phyloP scores from a whole-genome alignment of 2,329 filamentous ascomycete species.

The Aspergillus candidus region DNA sequence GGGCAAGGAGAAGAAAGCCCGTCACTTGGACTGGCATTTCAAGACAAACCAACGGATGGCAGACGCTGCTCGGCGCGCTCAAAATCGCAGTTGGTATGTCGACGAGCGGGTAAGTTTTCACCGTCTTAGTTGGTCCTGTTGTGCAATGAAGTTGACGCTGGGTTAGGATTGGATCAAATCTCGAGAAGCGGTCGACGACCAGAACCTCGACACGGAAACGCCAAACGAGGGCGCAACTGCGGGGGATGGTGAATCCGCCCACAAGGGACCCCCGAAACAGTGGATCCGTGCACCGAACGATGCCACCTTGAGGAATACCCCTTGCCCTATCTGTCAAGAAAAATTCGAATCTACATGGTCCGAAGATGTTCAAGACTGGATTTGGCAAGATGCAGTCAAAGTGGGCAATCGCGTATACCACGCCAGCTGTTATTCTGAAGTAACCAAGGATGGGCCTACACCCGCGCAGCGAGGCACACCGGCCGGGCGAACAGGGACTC shows the following conservation, averaged over 20 bases:
- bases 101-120: slow-evolving; percentile 65
- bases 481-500: slow-evolving; percentile 46
- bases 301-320: slow-evolving; percentile 63
- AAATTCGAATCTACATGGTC: slow-evolving; percentile 89
- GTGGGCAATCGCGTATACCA: slow-evolving; percentile 80
- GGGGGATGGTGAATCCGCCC: slow-evolving; percentile 36
- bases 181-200: slow-evolving; percentile 67
- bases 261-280: slow-evolving; percentile 55
- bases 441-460: slow-evolving; percentile 56
- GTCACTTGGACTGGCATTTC: slow-evolving; percentile 98
- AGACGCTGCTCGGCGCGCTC: slow-evolving; percentile 76
- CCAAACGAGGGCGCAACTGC: slow-evolving; percentile 37
- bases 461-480: slow-evolving; percentile 25
- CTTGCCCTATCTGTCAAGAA: slow-evolving; percentile 93
- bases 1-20: slow-evolving; percentile 77
- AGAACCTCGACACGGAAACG: slow-evolving; percentile 39
- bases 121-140: slow-evolving; percentile 2
- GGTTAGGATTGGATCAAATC: slow-evolving; percentile 81
- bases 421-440: slow-evolving; percentile 80
- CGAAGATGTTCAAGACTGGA: slow-evolving; percentile 90
- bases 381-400: slow-evolving; percentile 84
- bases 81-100: slow-evolving; percentile 92
- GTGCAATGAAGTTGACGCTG: slow-evolving; percentile 5
- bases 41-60: slow-evolving; percentile 82
- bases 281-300: slow-evolving; percentile 84